Percentiles rank a stretch among this genome's conserved stretches.
Conservation (phyloP, 225 moss, liverwort and hornwort genomes). For the Lunularia cruciata region DNA sequence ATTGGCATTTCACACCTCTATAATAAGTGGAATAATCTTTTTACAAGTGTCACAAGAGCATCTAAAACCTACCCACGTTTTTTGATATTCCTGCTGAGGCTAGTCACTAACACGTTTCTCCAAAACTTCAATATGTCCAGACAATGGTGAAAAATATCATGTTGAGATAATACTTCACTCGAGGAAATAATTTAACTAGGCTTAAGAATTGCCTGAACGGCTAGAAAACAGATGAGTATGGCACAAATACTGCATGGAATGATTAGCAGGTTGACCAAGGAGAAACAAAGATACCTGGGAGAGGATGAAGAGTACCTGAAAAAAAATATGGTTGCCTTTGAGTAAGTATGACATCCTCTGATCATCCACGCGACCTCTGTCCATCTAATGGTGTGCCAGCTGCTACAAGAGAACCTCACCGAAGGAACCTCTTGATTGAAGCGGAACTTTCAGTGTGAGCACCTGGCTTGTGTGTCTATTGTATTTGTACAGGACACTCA, state of each 20-base stretch:
- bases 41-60: neutral
- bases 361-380: constrained; percentile 9
- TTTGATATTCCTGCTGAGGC: neutral
- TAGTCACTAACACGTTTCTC: neutral
- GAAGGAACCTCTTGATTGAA: constrained; percentile 10
- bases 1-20: neutral
- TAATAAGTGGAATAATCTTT: neutral
- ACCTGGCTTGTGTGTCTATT: constrained; percentile 15
- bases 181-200: neutral
- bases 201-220: neutral
- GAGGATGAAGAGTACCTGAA: constrained; percentile 20
- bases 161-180: neutral
- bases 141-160: neutral
- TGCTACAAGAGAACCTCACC: constrained; percentile 19
- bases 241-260: constrained; percentile 14
- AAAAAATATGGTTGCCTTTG: constrained; percentile 19
- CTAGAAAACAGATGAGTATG: neutral
- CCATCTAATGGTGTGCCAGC: constrained; percentile 15
- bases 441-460: constrained; percentile 8
- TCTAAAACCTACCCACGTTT: neutral
- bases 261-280: neutral
- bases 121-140: neutral
- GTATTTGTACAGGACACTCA: constrained; percentile 30
- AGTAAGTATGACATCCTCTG: constrained; percentile 7
- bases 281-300: constrained; percentile 14